A percentile compares a stretch with the other conserved stretches of the same genome.
phyloP scores from a whole-genome alignment of 176 grass and related monocot genomes.

The Coix lacrymajobi region DNA sequence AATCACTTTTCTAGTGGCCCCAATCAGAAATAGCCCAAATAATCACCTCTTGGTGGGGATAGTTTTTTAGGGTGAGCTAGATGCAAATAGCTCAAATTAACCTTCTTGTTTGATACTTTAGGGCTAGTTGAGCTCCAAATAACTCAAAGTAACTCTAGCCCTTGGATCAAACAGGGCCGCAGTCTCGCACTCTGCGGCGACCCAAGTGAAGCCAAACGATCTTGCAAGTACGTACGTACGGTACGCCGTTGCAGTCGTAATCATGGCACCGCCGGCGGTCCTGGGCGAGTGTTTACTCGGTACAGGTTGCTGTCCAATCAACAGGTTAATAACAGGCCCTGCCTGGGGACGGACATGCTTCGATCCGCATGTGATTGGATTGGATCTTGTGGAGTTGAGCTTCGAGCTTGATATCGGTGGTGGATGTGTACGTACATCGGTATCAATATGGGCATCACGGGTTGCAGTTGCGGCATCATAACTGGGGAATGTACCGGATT shows the following conservation, averaged over 20 bases:
- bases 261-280: constrained; percentile 15
- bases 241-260: not conserved
- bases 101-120: too few species aligned
- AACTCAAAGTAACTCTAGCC: too few species aligned
- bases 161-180: too few species aligned
- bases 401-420: not conserved
- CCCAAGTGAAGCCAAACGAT: not conserved
- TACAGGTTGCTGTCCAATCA: constrained; percentile 23
- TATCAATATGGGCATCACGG: not conserved
- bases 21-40: too few species aligned
- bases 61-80: too few species aligned
- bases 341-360: not conserved
- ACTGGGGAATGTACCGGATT: constrained; percentile 6
- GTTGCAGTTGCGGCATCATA: constrained; percentile 8
- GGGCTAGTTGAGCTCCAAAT: too few species aligned
- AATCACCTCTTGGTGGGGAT: too few species aligned
- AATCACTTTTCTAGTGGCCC: too few species aligned
- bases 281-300: constrained; percentile 16
- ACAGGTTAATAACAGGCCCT: not conserved
- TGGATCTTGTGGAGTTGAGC: not conserved
- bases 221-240: not conserved
- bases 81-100: too few species aligned
- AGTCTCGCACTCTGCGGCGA: too few species aligned
- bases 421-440: constrained; percentile 12
- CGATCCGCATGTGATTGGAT: too few species aligned